Base-by-base conservation (phyloP, 2,329 filamentous ascomycete genomes). In the Thelonectria rubi region DNA sequence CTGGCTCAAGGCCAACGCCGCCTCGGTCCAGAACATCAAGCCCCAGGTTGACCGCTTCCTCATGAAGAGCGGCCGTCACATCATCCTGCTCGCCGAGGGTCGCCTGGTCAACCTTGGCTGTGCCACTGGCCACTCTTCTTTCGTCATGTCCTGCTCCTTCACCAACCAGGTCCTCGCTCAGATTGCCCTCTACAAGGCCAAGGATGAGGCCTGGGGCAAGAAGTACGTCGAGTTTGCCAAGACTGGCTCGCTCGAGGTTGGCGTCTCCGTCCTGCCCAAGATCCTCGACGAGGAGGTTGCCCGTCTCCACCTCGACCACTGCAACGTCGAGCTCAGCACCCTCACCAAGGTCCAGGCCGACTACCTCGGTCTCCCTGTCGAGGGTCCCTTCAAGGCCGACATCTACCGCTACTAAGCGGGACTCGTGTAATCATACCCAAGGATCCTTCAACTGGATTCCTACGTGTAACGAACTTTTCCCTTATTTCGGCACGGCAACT, bases 111-210 rank as follows among this genome's bases (percentile, higher is more conserved):
- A 99, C 91, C 87, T 99, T 74, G 95, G 95, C 82, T 99, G 95
- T 83, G 95, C 95, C 78, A 99, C 95, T 69, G 95, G 95, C 73
- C 95, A 99, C 91, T 97, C 94, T 72, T 98, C 94, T 55, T 99
- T 99, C 82, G 95, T 99, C 72, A 98, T 99, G 95, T 97, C 94
- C 75, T 99, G 95, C 91, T 98, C 94, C 69, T 99, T 99, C 91
- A 97, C 94, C 88, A 99, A 99, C 91, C 95, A 99, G 88, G 95
- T 98, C 75, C 92, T 99, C 80, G 95, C 95, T 72, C 95, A 99
- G 87, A 98, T 99, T 84, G 91, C 97, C 86, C 86, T 99, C 76
- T 99, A 83, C 91, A 98, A 98, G 91, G 90, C 89, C 75, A 86
- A 90, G 75, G 94, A 98, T 79, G 87, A 87, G 78, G 90, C 84